Evolutionary conservation across 2,329 filamentous ascomycete species (phyloP).

Genomic region (Talaromyces sp.): DNA sequence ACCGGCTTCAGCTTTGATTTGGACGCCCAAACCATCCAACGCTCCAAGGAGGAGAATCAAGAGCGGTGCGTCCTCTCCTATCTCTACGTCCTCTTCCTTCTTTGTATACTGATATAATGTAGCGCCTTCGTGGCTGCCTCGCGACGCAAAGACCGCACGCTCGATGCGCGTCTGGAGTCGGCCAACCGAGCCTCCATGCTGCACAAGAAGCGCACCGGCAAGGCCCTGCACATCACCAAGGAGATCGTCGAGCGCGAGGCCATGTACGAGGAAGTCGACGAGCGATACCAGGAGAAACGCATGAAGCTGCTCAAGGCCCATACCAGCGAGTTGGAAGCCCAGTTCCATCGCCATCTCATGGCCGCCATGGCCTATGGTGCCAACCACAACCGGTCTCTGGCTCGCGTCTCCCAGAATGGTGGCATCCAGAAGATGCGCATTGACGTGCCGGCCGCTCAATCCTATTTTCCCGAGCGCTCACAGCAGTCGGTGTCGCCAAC

Average conservation of each 20-base stretch:
- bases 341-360: conserved; percentile 32
- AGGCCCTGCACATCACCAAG: conserved; percentile 73
- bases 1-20: conserved; percentile 2
- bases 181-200: conserved; percentile 84
- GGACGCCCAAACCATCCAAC: conserved; percentile 27
- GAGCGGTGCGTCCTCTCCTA: conserved; percentile 31
- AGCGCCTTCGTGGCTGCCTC: conserved; percentile 92
- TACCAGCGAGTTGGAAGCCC: conserved; percentile 31
- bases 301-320: conserved; percentile 34
- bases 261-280: conserved; percentile 95
- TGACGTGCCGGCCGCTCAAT: neutral
- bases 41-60: conserved; percentile 41
- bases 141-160: conserved; percentile 73
- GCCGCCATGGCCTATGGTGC: conserved; percentile 24
- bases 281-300: conserved; percentile 51
- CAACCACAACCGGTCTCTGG: conserved; percentile 13
- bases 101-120: conserved; percentile 13
- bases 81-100: neutral
- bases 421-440: conserved; percentile 28
- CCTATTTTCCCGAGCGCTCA: neutral
- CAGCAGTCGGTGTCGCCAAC: neutral
- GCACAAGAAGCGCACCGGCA: conserved; percentile 81
- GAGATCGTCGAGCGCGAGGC: conserved; percentile 85
- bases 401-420: conserved; percentile 22
- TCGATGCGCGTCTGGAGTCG: conserved; percentile 84